A percentile compares a stretch with the other conserved stretches of the same genome.
Evolutionary conservation across 192 early-diverging fungal species (phyloP).

Genomic region (Martensiomyces pterosporus): DNA sequence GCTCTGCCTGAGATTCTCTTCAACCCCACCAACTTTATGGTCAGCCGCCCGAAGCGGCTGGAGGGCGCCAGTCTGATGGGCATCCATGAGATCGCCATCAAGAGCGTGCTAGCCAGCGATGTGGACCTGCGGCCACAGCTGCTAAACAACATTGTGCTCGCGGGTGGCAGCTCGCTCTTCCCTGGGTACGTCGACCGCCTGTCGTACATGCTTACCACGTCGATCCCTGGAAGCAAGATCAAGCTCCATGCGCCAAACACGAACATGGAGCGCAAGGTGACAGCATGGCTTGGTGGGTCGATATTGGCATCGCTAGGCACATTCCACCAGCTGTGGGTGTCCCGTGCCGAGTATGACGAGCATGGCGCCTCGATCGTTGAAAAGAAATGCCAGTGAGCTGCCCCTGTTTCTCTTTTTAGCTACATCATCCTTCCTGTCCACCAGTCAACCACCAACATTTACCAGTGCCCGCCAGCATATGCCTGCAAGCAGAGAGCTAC

Average conservation of each 20-base stretch:
- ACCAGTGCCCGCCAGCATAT: no score
- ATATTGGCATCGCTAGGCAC: constrained; percentile 92
- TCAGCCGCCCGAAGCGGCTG: constrained; percentile 20
- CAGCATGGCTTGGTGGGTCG: constrained; percentile 97
- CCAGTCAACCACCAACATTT: no score
- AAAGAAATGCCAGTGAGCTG: constrained; percentile 71
- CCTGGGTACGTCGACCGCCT: constrained; percentile 86
- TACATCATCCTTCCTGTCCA: no score
- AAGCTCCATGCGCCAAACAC: constrained; percentile 77
- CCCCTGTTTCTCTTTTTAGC: background rate
- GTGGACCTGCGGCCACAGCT: constrained; percentile 82
- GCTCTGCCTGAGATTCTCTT: constrained; percentile 84
- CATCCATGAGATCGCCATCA: constrained; percentile 69
- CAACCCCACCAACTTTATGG: constrained; percentile 63
- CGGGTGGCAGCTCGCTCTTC: constrained; percentile 85
- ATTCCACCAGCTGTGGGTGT: constrained; percentile 99
- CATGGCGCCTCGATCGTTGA: constrained; percentile 78
- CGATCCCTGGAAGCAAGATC: constrained; percentile 56
- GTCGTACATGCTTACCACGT: constrained; percentile 22
- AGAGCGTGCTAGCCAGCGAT: constrained; percentile 75
- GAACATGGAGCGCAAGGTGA: constrained; percentile 80
- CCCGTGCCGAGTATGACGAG: constrained; percentile 92
- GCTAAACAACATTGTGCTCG: constrained; percentile 77
- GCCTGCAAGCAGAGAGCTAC: no score
- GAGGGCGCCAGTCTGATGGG: constrained; percentile 38